phyloP scores from a whole-genome alignment of 2,329 filamentous ascomycete species.

The Beauveria sp. region DNA sequence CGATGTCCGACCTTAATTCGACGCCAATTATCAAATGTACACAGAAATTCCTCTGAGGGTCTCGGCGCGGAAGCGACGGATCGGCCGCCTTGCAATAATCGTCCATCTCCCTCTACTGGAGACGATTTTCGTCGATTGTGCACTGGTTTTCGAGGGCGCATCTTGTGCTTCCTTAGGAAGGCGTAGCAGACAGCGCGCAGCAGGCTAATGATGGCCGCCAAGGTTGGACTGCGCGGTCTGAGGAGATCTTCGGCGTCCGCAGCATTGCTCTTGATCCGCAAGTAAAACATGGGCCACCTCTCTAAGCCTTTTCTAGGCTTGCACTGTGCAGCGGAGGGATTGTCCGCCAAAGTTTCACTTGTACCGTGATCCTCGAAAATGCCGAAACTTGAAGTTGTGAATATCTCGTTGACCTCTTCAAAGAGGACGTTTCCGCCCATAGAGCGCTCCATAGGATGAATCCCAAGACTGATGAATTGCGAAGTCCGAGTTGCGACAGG shows the following conservation, averaged over 20 bases:
- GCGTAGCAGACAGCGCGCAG: conserved; percentile 61
- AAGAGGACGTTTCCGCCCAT: conserved; percentile 60
- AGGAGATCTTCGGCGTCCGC: conserved; percentile 26
- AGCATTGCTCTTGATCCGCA: conserved; percentile 50
- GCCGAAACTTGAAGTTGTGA: conserved; percentile 72
- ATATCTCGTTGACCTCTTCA: conserved; percentile 69
- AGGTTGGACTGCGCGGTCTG: conserved; percentile 16
- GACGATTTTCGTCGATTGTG: conserved; percentile 3
- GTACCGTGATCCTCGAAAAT: conserved; percentile 40
- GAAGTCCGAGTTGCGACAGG: conserved; percentile 63
- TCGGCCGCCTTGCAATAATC: background rate
- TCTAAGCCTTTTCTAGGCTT: conserved; percentile 62
- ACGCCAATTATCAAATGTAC: conserved; percentile 31
- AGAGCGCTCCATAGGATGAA: conserved; percentile 53
- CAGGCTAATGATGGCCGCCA: conserved; percentile 50
- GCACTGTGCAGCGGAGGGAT: background rate
- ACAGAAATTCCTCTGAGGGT: conserved; percentile 10
- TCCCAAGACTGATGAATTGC: conserved; percentile 78
- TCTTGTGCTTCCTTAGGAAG: conserved; percentile 67
- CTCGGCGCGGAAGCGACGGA: background rate
- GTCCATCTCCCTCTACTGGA: background rate
- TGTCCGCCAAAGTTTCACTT: conserved; percentile 10
- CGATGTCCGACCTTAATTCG: conserved; percentile 24
- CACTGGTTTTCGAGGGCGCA: conserved; percentile 43
- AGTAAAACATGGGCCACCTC: conserved; percentile 80